Evolutionary conservation across 2,329 filamentous ascomycete genomes (phyloP).

Genomic region (Apiospora kogelbergensis): DNA sequence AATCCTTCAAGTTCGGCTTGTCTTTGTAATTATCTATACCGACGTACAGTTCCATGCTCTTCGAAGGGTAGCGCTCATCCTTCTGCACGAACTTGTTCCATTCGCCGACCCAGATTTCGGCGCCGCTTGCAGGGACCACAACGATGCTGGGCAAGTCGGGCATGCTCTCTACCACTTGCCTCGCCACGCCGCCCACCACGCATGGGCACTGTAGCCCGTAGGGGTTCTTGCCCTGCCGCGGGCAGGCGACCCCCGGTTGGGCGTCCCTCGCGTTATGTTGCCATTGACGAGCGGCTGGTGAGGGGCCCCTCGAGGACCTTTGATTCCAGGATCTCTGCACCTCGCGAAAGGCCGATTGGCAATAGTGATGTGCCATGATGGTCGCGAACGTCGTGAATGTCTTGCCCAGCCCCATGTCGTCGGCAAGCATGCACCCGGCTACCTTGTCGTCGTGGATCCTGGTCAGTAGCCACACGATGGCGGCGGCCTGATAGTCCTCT

Average conservation of each 20-base stretch:
- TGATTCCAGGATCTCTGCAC: neutral
- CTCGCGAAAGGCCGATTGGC: neutral
- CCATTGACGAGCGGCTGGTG: too few species aligned
- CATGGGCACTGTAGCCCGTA: neutral
- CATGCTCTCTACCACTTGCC: neutral
- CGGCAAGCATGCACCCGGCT: neutral
- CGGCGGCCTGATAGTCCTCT: neutral
- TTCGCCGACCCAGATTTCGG: neutral
- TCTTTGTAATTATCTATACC: neutral
- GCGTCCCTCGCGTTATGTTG: neutral
- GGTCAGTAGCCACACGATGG: neutral
- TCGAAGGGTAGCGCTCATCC: too few species aligned
- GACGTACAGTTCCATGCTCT: neutral
- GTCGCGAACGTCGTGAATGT: neutral
- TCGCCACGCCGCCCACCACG: neutral
- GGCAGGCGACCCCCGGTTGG: neutral
- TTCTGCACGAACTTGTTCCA: neutral
- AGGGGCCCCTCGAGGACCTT: neutral
- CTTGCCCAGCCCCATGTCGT: neutral
- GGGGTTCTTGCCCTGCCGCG: neutral
- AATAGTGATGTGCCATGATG: neutral
- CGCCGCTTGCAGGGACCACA: neutral
- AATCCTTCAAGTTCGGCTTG: neutral
- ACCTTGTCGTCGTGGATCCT: neutral
- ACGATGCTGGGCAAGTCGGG: neutral